phyloP scores from a whole-genome alignment of 2,329 filamentous ascomycete genomes.

The Chaetomiaceae sp. region DNA sequence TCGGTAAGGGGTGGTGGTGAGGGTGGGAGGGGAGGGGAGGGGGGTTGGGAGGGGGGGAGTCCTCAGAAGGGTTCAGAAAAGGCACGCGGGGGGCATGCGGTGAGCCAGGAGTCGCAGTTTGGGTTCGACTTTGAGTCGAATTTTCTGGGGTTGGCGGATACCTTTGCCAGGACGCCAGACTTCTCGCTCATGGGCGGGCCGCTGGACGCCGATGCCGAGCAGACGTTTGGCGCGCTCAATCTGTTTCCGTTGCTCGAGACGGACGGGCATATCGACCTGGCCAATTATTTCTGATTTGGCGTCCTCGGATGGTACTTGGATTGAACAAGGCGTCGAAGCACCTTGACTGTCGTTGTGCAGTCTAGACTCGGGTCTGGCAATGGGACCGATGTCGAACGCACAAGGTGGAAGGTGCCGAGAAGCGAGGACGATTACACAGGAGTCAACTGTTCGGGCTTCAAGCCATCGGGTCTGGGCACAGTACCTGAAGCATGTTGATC shows the following conservation, averaged over 20 bases:
- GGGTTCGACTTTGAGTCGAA: constrained; percentile 26
- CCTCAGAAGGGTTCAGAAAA: constrained; percentile 5
- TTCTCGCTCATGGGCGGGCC: constrained; percentile 37
- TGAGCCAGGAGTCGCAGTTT: constrained; percentile 16
- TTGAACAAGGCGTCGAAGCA: no score
- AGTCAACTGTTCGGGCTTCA: no score
- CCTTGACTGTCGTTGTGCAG: no score
- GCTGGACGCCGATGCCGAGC: constrained; percentile 39
- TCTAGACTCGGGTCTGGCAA: no score
- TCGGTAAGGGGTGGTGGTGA: neutral
- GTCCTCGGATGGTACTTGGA: neutral
- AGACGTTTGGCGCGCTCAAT: constrained; percentile 42
- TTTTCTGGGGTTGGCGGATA: constrained; percentile 33
- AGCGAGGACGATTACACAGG: no score
- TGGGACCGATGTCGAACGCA: no score
- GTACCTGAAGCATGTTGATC: no score
- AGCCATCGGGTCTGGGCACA: no score
- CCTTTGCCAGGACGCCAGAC: constrained; percentile 39
- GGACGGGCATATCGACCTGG: constrained; percentile 50
- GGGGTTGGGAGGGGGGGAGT: neutral
- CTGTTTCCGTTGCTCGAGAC: constrained; percentile 49
- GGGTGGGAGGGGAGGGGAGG: neutral
- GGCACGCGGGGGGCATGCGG: neutral
- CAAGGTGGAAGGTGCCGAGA: no score
- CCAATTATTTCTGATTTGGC: constrained; percentile 33